These are phyloP conservation scores for Fistulinella cinereoalba DNA, from an alignment of 1,284 basidiomycete species.

Conservation along the genomic window DNA sequence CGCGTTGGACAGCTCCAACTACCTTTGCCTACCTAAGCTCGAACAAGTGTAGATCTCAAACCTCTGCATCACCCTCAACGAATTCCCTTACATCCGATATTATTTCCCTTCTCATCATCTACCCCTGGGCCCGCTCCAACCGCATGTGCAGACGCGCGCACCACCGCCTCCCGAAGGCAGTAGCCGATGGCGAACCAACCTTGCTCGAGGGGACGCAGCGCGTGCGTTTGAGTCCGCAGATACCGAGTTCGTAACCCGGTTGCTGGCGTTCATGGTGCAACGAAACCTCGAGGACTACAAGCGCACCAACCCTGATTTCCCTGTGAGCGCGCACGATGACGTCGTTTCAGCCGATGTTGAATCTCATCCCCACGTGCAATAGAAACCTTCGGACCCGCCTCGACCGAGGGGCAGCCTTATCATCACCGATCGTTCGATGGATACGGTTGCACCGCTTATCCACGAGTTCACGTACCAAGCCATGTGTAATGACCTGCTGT, in stretches of 20 bases:
- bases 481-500: conserved; percentile 94
- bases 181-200: conserved; percentile 68
- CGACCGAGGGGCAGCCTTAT: conserved; percentile 82
- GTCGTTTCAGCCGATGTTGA: not conserved
- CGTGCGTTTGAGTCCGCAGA: conserved; percentile 64
- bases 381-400: conserved; percentile 64
- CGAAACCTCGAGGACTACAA: conserved; percentile 82
- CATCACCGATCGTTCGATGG: conserved; percentile 95
- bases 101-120: conserved; percentile 83
- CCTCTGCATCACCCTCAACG: conserved; percentile 87
- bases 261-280: conserved; percentile 83
- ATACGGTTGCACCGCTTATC: conserved; percentile 84
- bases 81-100: conserved; percentile 94
- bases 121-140: conserved; percentile 84
- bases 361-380: conserved; percentile 11
- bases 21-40: conserved; percentile 5
- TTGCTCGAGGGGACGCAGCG: conserved; percentile 64
- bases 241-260: conserved; percentile 70
- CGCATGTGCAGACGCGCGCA: conserved; percentile 54
- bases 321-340: conserved; percentile 46
- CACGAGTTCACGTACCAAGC: conserved; percentile 99
- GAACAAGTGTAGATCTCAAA: conserved; percentile 69
- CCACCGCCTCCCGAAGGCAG: conserved; percentile 62
- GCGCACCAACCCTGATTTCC: conserved; percentile 81
- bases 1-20: conserved; percentile 12